Evolutionary conservation across 805 yeast species (phyloP).

Genomic region (Pichia membranifaciens): DNA sequence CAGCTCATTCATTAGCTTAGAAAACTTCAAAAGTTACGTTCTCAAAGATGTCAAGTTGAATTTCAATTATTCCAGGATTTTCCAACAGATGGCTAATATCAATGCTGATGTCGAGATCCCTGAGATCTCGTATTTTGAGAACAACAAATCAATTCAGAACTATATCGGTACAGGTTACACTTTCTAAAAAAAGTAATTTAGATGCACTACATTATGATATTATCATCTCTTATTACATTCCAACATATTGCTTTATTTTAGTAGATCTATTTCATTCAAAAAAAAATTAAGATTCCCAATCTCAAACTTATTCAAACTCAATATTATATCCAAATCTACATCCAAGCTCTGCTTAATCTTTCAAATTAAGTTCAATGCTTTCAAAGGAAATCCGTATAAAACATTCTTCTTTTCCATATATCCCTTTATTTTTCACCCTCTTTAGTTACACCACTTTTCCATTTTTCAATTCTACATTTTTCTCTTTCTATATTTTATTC

Average conservation of each 20-base stretch:
- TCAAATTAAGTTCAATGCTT: too few species aligned
- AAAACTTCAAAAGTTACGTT: conserved; percentile 41
- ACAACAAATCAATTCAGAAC: conserved; percentile 27
- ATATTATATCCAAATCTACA: too few species aligned
- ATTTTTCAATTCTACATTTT: not conserved
- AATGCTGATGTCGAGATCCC: conserved; percentile 38
- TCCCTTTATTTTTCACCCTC: too few species aligned
- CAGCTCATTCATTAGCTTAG: conserved; percentile 41
- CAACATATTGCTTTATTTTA: too few species aligned
- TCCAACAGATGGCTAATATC: conserved; percentile 34
- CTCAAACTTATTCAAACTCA: too few species aligned
- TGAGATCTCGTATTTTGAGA: conserved; percentile 31
- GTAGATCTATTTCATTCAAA: too few species aligned
- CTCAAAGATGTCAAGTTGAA: conserved; percentile 41
- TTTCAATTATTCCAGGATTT: conserved; percentile 34
- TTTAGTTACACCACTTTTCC: too few species aligned
- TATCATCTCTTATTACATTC: not conserved
- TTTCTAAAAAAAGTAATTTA: not conserved
- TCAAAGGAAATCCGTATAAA: too few species aligned
- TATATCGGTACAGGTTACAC: conserved; percentile 26
- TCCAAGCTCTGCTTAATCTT: too few species aligned
- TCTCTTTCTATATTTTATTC: too few species aligned
- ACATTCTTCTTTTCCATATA: too few species aligned
- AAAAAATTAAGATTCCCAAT: too few species aligned
- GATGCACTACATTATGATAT: not conserved